Conservation (phyloP, 345 rosid species). For the Barbarea vulgaris region DNA sequence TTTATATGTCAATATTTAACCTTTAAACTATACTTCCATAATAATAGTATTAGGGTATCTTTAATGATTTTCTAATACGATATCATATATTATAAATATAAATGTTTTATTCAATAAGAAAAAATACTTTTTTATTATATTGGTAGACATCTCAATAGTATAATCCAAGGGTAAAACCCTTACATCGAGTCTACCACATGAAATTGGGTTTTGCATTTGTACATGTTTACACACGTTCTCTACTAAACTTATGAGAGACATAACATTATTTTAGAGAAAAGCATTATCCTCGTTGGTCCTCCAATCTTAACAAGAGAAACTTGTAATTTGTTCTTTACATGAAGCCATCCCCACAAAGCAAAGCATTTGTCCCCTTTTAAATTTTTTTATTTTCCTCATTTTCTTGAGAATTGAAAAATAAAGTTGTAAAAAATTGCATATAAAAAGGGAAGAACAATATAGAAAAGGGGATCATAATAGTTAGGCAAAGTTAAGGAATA, state of each 20-base stretch:
- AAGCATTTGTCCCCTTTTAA: conserved; percentile 19
- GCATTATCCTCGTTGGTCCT: not conserved
- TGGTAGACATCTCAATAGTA: no score
- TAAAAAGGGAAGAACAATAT: conserved; percentile 14
- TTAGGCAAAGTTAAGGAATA: conserved; percentile 41
- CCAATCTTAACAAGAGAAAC: not conserved
- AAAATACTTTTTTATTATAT: no score
- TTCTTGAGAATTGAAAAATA: not conserved
- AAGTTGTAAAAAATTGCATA: conserved; percentile 13
- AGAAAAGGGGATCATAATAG: conserved; percentile 21
- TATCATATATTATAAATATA: no score
- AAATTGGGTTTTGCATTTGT: not conserved
- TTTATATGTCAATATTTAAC: no score
- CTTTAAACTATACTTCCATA: no score
- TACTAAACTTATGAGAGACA: not conserved
- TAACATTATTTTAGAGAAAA: conserved; percentile 2
- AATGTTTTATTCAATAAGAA: no score
- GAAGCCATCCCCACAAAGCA: conserved; percentile 34
- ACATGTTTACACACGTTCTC: not conserved
- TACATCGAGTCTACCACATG: not conserved
- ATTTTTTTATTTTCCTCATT: not conserved
- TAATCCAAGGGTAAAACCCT: not conserved
- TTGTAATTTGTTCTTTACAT: conserved; percentile 4
- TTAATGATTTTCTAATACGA: no score
- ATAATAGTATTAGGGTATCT: no score